These are phyloP conservation scores for Globisporangium viniferum DNA, from an alignment of 352 stramenopile genomes.

Conservation along the genomic window DNA sequence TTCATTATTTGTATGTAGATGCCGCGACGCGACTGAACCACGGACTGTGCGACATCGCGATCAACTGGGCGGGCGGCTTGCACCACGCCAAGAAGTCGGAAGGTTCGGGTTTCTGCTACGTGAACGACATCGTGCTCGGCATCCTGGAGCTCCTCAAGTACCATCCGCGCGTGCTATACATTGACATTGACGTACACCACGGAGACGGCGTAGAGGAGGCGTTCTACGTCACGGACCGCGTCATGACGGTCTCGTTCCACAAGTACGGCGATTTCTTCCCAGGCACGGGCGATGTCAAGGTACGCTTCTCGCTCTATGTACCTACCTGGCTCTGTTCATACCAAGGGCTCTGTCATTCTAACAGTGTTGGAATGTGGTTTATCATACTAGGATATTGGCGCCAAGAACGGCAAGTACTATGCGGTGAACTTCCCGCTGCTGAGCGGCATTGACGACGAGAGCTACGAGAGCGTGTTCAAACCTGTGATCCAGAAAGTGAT, in stretches of 20 bases:
- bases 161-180: conserved; percentile 97
- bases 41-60: conserved; percentile 95
- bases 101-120: conserved; percentile 98
- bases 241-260: conserved; percentile 99
- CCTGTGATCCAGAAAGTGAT: conserved; percentile 97
- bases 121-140: conserved; percentile 98
- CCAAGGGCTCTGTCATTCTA: background rate
- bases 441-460: conserved; percentile 98
- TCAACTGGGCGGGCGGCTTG: conserved; percentile 98
- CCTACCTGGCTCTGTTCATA: background rate
- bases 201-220: conserved; percentile 98
- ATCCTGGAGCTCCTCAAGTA: conserved; percentile 98
- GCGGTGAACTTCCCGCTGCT: conserved; percentile 98
- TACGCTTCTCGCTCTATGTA: background rate
- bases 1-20: conserved; percentile 50
- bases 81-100: conserved; percentile 99
- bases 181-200: conserved; percentile 99
- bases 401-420: conserved; percentile 95
- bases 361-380: background rate
- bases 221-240: conserved; percentile 98
- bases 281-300: conserved; percentile 87
- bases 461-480: conserved; percentile 90
- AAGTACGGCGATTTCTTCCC: conserved; percentile 99
- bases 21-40: conserved; percentile 97
- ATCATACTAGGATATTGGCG: conserved; percentile 47